Base-by-base conservation (phyloP, 441 rosid genomes). In the Flueggea neowawraea region DNA sequence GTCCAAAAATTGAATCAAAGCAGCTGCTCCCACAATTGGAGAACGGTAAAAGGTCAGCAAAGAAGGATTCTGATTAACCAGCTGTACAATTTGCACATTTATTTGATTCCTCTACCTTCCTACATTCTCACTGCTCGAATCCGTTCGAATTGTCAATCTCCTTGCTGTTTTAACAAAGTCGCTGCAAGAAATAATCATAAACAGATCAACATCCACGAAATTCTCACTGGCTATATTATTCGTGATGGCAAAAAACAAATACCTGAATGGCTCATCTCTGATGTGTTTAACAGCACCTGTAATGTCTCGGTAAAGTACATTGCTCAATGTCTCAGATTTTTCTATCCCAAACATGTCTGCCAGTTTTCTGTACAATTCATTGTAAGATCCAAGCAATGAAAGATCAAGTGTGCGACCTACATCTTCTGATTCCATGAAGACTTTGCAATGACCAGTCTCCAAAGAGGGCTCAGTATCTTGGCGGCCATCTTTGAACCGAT, bases 391-490 rank as follows among this genome's bases (percentile, higher is more conserved):
- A 33, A 86, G 76, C 66, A 73, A 66, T 2, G 84, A 66, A 13
- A 86, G 88, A 63, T 84, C 82, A 4, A 86, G 75, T 0, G 82
- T 84, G 14, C 87, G 88, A 36, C 89, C 88, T 0, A 78, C 82
- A 28, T 86, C 85, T 64, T 86, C 88, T 0, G 88, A 80, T 67
- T 82, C 86, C 80, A 82, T 74, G 75, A 84, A 84, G 11, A 85
- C 84, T 71, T 80, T 82, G 73, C 90, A 84, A 31, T 79, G 84
- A 52, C 88, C 80, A 1, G 66, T 77, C 57, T 82, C 85, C 52
- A 68, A 67, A 44, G 69, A 64, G 3, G 64, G 67, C 52, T 81
- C 81, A 0, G 57, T 36, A 47, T 78, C 82, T 65, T 55, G 79
- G 56, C 54, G 65, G 9, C 56, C 68, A 57, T 47, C n/a, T 12